Percentiles rank a stretch among this genome's conserved stretches.
These are phyloP conservation scores for Backusella morwellensis DNA, from an alignment of 192 early-diverging fungal species.

Conservation along the genomic window DNA sequence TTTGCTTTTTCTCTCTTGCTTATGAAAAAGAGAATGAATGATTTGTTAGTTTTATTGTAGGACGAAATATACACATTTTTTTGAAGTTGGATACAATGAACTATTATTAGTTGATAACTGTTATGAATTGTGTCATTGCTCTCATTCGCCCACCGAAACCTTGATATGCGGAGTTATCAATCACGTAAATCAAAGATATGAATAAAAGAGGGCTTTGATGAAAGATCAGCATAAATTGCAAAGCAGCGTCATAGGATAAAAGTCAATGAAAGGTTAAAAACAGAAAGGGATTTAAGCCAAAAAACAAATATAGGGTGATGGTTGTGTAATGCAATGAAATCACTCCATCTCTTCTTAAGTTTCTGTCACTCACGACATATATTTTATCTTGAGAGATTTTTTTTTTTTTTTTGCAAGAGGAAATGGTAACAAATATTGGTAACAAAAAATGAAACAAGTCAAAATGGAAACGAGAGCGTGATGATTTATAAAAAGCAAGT, in stretches of 20 bases:
- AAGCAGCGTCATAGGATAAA: not conserved
- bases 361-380: not conserved
- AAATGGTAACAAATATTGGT: not conserved
- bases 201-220: not conserved
- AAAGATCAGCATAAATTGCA: not conserved
- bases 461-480: not conserved
- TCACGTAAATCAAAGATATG: not conserved
- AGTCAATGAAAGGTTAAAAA: not conserved
- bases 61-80: not conserved
- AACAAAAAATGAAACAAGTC: conserved; percentile 1
- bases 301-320: no score
- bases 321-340: not conserved
- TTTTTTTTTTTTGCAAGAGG: not conserved
- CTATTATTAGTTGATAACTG: not conserved
- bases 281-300: no score
- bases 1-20: not conserved
- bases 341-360: not conserved
- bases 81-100: not conserved
- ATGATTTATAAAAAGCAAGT: not conserved
- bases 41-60: not conserved
- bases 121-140: not conserved
- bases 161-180: not conserved
- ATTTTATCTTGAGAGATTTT: not conserved
- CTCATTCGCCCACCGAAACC: not conserved
- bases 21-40: not conserved